Base-by-base conservation (phyloP, 1,139 yeast genomes). In the Candida sp. region DNA sequence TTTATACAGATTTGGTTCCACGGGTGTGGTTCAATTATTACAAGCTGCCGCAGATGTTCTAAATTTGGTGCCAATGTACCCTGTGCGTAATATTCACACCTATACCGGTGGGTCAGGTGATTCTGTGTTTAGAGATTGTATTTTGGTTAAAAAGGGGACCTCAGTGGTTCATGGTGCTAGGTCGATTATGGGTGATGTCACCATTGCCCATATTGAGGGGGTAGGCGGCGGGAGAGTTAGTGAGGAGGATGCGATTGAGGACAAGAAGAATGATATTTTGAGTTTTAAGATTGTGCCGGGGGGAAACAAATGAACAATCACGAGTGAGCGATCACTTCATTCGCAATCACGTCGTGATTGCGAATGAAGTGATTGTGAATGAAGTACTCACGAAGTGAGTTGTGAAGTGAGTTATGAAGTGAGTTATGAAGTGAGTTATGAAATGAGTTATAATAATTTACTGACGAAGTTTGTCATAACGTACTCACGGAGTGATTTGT, bases 201-300 rank as follows among this genome's bases (percentile, higher is more conserved):
- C 97, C 0, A 81, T 93, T 45, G 96, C 97, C 1, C 89, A 90
- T 25, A 86, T 91, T 42, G 98, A 93, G 65, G 97, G 97, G 4
- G 79, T 84, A 5, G 91, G 89, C 1, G 97, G 96, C 5, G 75
- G 73, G 33, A 78, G 90, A 56, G 84, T 93, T 9, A 79, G 90
- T 27, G 97, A 90, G 52, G 97, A 89, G 49, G 96, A 88, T 52
- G 61, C 73, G 0, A 83, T 93, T 4, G 91, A 83, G 46, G 68
- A 70, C 1, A 90, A 89, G 1, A 82, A 83, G 62, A 90, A 91
- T 61, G 98, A 93, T 58, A 84, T 93, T 37, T 65, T 93, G 43
- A 77, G 90, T 22, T 93, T 93, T 69, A 86, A 82, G 60, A 71
- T 89, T 21, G 96, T 89, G 3, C 90, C 93, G 0, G 74, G 76